Percentiles rank a stretch among this genome's conserved stretches.
Conservation (phyloP, 768 basidiomycete genomes). For the Clitopilus passeckerianus region DNA sequence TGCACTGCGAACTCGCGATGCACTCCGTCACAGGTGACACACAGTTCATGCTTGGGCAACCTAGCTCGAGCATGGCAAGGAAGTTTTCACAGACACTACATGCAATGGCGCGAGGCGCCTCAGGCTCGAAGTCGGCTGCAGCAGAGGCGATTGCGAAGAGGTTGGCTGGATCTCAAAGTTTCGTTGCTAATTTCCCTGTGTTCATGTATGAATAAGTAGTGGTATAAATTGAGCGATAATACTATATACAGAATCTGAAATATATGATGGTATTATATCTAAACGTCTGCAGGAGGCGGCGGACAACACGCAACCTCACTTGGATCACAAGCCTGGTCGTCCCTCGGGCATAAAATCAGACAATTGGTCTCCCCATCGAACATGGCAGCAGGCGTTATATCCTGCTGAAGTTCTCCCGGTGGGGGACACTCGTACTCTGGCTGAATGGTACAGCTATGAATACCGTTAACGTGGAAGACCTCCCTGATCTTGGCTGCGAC, state of each 20-base stretch:
- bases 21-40: constrained; percentile 48
- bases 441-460: constrained; percentile 93
- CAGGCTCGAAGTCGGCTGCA: constrained; percentile 28
- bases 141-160: constrained; percentile 47
- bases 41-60: constrained; percentile 50
- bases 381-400: no score
- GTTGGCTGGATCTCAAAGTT: constrained; percentile 55
- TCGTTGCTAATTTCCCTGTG: constrained; percentile 71
- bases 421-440: constrained; percentile 68
- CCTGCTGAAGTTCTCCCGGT: background rate
- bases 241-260: constrained; percentile 9
- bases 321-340: constrained; percentile 63
- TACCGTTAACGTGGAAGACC: constrained; percentile 83
- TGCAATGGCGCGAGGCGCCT: background rate
- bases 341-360: constrained; percentile 61
- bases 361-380: constrained; percentile 48
- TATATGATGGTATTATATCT: constrained; percentile 3
- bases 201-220: constrained; percentile 41
- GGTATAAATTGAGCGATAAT: constrained; percentile 7
- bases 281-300: constrained; percentile 40
- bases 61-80: constrained; percentile 59
- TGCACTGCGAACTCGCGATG: constrained; percentile 70
- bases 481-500: constrained; percentile 81
- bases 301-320: constrained; percentile 75
- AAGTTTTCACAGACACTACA: constrained; percentile 38